Evolutionary conservation across 2,329 filamentous ascomycete genomes (phyloP).

Genomic region (Fusarium sarcochroum): DNA sequence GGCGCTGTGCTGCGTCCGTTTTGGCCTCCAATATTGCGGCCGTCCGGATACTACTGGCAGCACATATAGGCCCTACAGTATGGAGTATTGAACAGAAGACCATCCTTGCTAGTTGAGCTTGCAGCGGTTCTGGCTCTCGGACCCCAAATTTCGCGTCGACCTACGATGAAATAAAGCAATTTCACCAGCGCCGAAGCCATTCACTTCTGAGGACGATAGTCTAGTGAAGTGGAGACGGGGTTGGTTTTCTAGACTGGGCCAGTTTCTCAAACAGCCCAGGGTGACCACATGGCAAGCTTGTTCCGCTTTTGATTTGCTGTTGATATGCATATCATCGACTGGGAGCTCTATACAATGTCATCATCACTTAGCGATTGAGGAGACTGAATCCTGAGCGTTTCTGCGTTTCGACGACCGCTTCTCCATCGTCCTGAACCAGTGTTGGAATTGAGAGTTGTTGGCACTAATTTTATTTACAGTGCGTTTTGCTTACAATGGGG

Average conservation of each 20-base stretch:
- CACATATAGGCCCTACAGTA: constrained; percentile 2
- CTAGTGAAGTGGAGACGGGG: constrained; percentile 26
- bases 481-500: neutral
- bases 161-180: constrained; percentile 48
- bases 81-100: constrained; percentile 1
- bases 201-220: constrained; percentile 2
- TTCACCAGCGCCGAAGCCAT: constrained; percentile 38
- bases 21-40: neutral
- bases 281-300: constrained; percentile 46
- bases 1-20: constrained; percentile 22
- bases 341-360: constrained; percentile 12
- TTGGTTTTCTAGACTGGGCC: constrained; percentile 20
- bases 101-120: constrained; percentile 28
- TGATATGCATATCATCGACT: constrained; percentile 22
- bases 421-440: neutral
- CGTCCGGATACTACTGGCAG: constrained; percentile 5
- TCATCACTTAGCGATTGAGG: constrained; percentile 6
- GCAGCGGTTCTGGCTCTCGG: constrained; percentile 14
- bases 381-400: neutral
- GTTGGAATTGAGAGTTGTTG: neutral
- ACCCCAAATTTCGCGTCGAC: constrained; percentile 39
- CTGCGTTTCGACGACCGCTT: neutral
- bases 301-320: constrained; percentile 34
- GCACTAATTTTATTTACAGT: neutral
- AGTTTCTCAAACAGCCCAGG: constrained; percentile 30